Evolutionary conservation across 495 filamentous ascomycete genomes (phyloP), one percentile per base, ranked within the genome.

Genomic region (Aspergillus conjunctus): DNA sequence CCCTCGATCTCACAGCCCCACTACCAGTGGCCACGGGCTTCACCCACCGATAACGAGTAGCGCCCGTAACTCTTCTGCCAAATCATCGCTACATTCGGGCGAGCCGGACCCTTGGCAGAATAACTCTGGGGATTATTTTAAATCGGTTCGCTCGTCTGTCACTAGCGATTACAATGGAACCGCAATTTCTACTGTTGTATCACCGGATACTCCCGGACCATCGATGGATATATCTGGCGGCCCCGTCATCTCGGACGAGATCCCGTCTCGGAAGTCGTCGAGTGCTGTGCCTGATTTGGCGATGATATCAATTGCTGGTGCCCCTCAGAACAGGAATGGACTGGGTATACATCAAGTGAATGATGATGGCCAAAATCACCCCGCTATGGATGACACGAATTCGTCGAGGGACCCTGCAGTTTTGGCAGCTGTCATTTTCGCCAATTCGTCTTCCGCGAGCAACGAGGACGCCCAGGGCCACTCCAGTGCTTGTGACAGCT

Each of bases 161-260:
- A 58, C 52, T 7, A 59, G 57, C 49, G 65, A 62, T 8, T 71
- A 66, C 43, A 74, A 77, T 33, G 73, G 77, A 54, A 77, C 74
- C 60, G 73, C 64, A 33, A 74, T 77, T 34, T 68, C 71, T 51
- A 72, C 73, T 0, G 73, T 77, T 3, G 71, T 75, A 7, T 76
- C 76, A 7, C 73, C 74, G 2, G 76, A 78, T 56, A 78, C 76
- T 0, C 64, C 70, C 1, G 76, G 74, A 26, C 76, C 76, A 12
- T 72, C 73, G n/a, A 76, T 77, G 45, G 76, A 78, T 52, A 77
- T 77, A 34, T 73, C 73, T 2, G 74, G 72, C 11, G 68, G 41
- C 20, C 58, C 74, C 1, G 54, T 68, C 0, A 60, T 51, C 0
- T 54, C 62, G 4, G 68, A 68, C 14, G 58, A 67, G 22, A 56